A percentile compares a stretch with the other conserved stretches of the same genome.
phyloP scores from a whole-genome alignment of 2,329 filamentous ascomycete species.

The Rhynchosporium agropyri region DNA sequence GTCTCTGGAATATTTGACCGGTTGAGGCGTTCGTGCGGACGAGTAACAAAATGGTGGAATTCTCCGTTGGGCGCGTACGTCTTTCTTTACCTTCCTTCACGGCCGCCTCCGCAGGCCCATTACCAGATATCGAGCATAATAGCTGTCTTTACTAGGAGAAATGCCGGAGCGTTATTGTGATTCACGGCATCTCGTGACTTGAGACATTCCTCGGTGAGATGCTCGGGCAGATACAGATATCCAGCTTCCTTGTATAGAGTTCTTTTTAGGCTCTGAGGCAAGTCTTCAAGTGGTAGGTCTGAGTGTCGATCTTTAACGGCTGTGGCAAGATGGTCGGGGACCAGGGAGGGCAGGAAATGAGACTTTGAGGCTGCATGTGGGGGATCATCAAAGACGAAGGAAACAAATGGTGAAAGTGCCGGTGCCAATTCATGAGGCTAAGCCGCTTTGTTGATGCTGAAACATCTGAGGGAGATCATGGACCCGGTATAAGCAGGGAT shows the following conservation, averaged over 20 bases:
- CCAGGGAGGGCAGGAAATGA: background rate
- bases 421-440: background rate
- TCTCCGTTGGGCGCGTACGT: slow-evolving; percentile 7
- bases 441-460: slow-evolving; percentile 16
- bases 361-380: slow-evolving; percentile 18
- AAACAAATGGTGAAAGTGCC: slow-evolving; percentile 6
- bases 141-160: background rate
- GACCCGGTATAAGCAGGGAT: background rate
- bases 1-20: background rate
- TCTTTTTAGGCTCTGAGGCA: background rate
- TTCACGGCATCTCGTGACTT: slow-evolving; percentile 20
- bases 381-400: slow-evolving; percentile 13
- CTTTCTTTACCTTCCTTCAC: background rate
- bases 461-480: slow-evolving; percentile 4
- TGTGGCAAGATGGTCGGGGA: background rate
- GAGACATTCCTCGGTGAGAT: slow-evolving; percentile 19
- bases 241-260: slow-evolving; percentile 5
- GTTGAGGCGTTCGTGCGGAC: background rate
- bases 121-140: too few species aligned
- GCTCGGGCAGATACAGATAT: slow-evolving; percentile 12
- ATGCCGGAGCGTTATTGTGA: slow-evolving; percentile 4
- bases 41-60: slow-evolving; percentile 3
- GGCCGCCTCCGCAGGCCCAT: background rate
- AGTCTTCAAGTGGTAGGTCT: background rate
- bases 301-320: slow-evolving; percentile 12